Evolutionary conservation across 23 red algal species (phyloP).

Genomic region (Agarophyton chilense): DNA sequence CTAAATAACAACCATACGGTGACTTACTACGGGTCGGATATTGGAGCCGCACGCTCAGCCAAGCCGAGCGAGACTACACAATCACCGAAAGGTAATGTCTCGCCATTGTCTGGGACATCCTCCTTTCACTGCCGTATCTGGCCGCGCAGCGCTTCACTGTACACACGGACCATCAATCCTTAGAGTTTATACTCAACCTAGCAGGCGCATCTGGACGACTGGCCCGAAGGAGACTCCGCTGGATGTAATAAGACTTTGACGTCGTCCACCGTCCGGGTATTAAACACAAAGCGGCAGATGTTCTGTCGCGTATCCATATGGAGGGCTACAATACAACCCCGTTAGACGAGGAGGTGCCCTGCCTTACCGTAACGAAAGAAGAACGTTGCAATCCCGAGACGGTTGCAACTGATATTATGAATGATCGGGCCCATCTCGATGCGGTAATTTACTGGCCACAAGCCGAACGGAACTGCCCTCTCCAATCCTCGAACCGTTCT

Average conservation of each 20-base stretch:
- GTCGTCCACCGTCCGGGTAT: constrained; percentile 26
- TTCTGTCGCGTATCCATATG: constrained; percentile 15
- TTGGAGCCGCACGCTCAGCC: background rate
- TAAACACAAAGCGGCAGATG: background rate
- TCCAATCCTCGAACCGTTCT: too few species aligned
- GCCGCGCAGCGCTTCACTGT: background rate
- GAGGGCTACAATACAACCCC: background rate
- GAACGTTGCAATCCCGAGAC: too few species aligned
- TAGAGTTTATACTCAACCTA: constrained; percentile 27
- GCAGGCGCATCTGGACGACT: background rate
- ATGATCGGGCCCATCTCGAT: too few species aligned
- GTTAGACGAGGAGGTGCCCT: background rate
- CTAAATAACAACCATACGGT: background rate
- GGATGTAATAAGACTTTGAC: constrained; percentile 29
- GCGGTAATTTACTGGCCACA: too few species aligned
- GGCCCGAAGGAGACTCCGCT: constrained; percentile 23
- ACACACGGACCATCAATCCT: constrained; percentile 19
- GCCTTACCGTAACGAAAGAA: too few species aligned
- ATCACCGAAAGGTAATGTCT: constrained; percentile 32
- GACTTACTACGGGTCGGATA: background rate
- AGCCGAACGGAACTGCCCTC: too few species aligned
- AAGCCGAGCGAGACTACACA: constrained; percentile 15
- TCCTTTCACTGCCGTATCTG: constrained; percentile 39
- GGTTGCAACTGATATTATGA: too few species aligned
- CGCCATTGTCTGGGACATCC: constrained; percentile 35